Conservation (phyloP, 2,329 filamentous ascomycete genomes). For the Lasiodiplodia sp. region DNA sequence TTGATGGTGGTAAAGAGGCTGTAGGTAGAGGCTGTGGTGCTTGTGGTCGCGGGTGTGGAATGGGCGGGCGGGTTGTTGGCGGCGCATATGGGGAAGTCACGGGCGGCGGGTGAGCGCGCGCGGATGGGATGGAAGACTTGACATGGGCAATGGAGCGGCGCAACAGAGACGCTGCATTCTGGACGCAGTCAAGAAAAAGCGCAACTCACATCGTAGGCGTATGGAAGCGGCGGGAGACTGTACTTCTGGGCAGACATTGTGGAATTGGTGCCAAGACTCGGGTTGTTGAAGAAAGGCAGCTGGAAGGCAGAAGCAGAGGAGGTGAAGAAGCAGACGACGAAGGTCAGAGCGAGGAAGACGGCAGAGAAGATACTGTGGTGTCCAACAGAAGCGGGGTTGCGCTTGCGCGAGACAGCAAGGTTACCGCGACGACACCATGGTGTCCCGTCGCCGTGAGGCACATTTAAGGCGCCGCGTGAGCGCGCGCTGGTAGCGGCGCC, state of each 20-base stretch:
- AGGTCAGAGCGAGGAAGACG: slow-evolving; percentile 4
- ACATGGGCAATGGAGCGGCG: background rate
- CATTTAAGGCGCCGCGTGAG: slow-evolving; percentile 15
- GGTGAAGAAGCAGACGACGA: slow-evolving; percentile 22
- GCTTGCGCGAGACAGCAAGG: slow-evolving; percentile 5
- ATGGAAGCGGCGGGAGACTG: slow-evolving; percentile 70
- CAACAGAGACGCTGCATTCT: background rate
- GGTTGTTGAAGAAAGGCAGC: slow-evolving; percentile 34
- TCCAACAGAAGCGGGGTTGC: slow-evolving; percentile 11
- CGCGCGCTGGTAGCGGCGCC: slow-evolving; percentile 3
- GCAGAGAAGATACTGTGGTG: slow-evolving; percentile 18
- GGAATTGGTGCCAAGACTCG: slow-evolving; percentile 43
- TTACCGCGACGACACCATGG: slow-evolving; percentile 21
- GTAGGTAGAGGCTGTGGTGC: too few relatives aligned
- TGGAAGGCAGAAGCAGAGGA: slow-evolving; percentile 25
- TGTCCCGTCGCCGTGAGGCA: background rate
- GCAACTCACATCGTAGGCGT: slow-evolving; percentile 71
- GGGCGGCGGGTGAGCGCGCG: background rate
- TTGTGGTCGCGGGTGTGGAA: too few relatives aligned
- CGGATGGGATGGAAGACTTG: background rate
- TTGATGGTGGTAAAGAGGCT: too few relatives aligned
- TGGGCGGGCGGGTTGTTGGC: background rate
- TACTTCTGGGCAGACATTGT: slow-evolving; percentile 56
- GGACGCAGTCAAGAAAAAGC: background rate
- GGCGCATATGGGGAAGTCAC: background rate